These are phyloP conservation scores for Oryza meridionalis DNA, from an alignment of 176 grass and related monocot genomes.

Conservation along the genomic window DNA sequence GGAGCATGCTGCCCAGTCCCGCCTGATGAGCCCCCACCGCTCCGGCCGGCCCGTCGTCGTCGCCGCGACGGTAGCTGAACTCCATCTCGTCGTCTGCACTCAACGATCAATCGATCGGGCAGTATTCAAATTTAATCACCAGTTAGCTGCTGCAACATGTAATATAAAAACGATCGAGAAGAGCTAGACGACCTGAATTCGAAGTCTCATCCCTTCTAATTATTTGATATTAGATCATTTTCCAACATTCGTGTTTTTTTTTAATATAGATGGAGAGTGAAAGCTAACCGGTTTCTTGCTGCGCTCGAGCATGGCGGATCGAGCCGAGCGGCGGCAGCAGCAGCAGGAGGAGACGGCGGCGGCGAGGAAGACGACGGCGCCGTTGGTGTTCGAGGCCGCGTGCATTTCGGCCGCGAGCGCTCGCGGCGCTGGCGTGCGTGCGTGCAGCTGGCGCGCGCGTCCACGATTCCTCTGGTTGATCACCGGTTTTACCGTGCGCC, in stretches of 20 bases:
- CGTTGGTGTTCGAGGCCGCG: neutral
- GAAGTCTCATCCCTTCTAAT: no score
- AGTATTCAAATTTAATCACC: neutral
- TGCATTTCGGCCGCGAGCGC: neutral
- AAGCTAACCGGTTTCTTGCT: slow-evolving; percentile 48
- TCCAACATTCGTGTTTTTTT: no score
- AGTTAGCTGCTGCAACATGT: neutral
- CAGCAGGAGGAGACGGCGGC: neutral
- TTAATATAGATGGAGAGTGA: no score
- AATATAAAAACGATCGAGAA: no score
- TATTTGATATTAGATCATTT: no score
- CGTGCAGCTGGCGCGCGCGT: no score
- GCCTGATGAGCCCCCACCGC: slow-evolving; percentile 57
- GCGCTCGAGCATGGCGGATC: slow-evolving; percentile 17
- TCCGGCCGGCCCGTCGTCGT: slow-evolving; percentile 58
- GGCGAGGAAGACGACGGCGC: neutral
- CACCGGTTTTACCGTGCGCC: no score
- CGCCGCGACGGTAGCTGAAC: slow-evolving; percentile 54
- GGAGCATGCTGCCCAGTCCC: slow-evolving; percentile 58
- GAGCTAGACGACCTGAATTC: no score
- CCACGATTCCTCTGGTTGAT: no score
- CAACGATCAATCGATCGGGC: neutral
- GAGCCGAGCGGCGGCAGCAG: neutral
- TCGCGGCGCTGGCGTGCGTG: no score
- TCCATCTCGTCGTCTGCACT: slow-evolving; percentile 45